phyloP scores from a whole-genome alignment of 140 eudicot genomes.

The Anethum foeniculum region DNA sequence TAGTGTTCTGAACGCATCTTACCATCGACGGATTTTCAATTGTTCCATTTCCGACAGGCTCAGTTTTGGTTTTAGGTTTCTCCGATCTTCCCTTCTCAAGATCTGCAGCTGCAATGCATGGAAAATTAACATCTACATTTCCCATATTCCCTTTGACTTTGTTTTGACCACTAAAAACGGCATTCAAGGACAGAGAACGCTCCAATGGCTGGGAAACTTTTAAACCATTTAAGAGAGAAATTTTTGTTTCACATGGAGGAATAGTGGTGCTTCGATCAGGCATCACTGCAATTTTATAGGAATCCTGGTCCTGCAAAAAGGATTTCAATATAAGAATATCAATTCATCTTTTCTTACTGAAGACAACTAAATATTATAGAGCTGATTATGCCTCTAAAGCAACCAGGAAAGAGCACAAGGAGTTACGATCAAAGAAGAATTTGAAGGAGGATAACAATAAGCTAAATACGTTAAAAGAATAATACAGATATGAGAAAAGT shows the following conservation, averaged over 20 bases:
- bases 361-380: background rate
- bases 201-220: constrained; percentile 24
- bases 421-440: background rate
- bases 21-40: constrained; percentile 42
- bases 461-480: background rate
- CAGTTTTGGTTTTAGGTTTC: constrained; percentile 30
- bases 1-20: constrained; percentile 20
- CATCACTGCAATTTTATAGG: constrained; percentile 5
- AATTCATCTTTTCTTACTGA: background rate
- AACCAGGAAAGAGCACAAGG: background rate
- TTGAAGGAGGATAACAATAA: background rate
- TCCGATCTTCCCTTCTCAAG: constrained; percentile 64
- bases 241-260: background rate
- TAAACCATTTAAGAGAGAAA: background rate
- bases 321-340: background rate
- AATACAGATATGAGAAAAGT: background rate
- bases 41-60: constrained; percentile 26
- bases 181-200: constrained; percentile 42
- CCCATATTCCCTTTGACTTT: constrained; percentile 38
- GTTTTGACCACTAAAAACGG: constrained; percentile 34
- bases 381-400: background rate
- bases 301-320: constrained; percentile 4
- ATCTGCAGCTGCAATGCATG: constrained; percentile 35
- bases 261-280: constrained; percentile 1
- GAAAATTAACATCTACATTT: constrained; percentile 34